Percentiles rank a stretch among this genome's conserved stretches.
phyloP scores from a whole-genome alignment of 306 rosid genomes.

The Prunus mume region DNA sequence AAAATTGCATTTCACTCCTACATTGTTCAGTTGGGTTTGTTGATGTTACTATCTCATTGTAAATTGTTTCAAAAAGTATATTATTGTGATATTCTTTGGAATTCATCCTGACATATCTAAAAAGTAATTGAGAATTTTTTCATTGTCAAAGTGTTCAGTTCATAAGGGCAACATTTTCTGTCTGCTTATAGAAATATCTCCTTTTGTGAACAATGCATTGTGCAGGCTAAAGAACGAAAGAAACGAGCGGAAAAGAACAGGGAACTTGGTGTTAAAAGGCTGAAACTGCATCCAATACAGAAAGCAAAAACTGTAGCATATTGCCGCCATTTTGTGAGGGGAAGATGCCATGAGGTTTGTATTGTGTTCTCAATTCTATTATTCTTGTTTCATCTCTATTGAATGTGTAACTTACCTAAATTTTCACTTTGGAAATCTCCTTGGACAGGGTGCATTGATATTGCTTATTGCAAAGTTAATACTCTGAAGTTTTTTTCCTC shows the following conservation, averaged over 20 bases:
- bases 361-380: constrained; percentile 12
- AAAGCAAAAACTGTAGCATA: constrained; percentile 44
- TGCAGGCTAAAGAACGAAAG: constrained; percentile 52
- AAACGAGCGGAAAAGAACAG: constrained; percentile 64
- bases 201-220: constrained; percentile 14
- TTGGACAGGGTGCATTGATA: neutral
- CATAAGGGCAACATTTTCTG: neutral
- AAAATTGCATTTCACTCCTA: neutral
- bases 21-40: constrained; percentile 8
- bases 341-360: constrained; percentile 74
- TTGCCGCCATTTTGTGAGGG: constrained; percentile 73
- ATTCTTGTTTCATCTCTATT: neutral
- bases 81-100: neutral
- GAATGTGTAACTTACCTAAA: neutral
- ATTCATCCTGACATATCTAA: neutral
- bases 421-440: neutral
- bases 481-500: constrained; percentile 3
- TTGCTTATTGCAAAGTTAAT: constrained; percentile 1
- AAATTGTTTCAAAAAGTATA: neutral
- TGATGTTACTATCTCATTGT: neutral
- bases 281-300: constrained; percentile 48
- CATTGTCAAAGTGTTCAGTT: neutral
- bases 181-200: constrained; percentile 12
- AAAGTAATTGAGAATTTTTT: neutral
- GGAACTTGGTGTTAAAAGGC: constrained; percentile 69